A percentile compares a stretch with the other conserved stretches of the same genome.
phyloP scores from a whole-genome alignment of 1,284 basidiomycete species.

The Phylloboletellus chloephorus region DNA sequence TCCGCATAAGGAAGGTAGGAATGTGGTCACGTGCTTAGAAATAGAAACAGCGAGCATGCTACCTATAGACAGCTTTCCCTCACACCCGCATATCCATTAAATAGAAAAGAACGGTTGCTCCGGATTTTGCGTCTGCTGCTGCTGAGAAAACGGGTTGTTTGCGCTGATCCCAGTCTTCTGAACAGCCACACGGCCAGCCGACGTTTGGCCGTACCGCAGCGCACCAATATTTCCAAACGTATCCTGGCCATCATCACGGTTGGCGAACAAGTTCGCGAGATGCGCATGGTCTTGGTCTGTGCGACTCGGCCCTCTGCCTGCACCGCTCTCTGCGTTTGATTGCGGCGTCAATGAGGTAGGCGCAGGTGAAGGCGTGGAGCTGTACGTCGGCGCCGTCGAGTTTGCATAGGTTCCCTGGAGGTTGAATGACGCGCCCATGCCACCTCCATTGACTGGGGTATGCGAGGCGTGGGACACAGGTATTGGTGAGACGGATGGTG shows the following conservation, averaged over 20 bases:
- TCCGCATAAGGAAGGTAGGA: conserved; percentile 17
- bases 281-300: conserved; percentile 63
- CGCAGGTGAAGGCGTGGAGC: conserved; percentile 35
- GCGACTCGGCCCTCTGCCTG: conserved; percentile 32
- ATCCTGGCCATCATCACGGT: conserved; percentile 84
- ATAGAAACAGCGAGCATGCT: conserved; percentile 1
- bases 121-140: conserved; percentile 49
- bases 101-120: conserved; percentile 87
- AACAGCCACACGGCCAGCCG: conserved; percentile 50
- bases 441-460: conserved; percentile 31
- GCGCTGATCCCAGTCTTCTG: conserved; percentile 55
- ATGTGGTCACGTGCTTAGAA: not conserved
- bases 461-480: conserved; percentile 35
- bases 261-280: conserved; percentile 77
- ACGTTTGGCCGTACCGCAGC: conserved; percentile 69
- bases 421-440: conserved; percentile 47
- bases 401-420: conserved; percentile 58
- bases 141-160: conserved; percentile 74
- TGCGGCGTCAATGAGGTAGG: conserved; percentile 37
- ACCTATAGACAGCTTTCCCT: not conserved
- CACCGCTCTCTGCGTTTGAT: conserved; percentile 22
- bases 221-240: conserved; percentile 88
- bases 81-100: conserved; percentile 25
- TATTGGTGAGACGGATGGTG: conserved; percentile 40
- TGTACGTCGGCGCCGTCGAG: conserved; percentile 31